A percentile compares a stretch with the other conserved stretches of the same genome.
Conservation (phyloP, 305 asterid species). For the Fraxinus ornus region DNA sequence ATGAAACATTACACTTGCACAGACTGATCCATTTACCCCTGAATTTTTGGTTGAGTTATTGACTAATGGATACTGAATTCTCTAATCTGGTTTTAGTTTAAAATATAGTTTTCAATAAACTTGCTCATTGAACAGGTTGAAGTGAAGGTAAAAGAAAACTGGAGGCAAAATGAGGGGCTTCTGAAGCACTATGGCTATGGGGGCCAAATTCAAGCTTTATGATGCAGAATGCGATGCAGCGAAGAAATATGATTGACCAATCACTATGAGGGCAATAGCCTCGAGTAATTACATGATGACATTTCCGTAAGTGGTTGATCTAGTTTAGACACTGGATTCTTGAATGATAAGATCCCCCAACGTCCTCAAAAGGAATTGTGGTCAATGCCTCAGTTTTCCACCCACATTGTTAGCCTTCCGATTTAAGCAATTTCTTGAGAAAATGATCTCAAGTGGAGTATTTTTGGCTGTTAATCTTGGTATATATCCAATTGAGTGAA, state of each 20-base stretch:
- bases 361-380: not conserved
- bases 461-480: not conserved
- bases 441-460: not conserved
- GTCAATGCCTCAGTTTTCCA: not conserved
- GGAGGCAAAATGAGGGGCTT: slow-evolving; percentile 97
- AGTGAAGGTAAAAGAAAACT: slow-evolving; percentile 89
- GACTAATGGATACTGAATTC: not conserved
- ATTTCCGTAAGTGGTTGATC: not conserved
- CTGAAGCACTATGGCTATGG: slow-evolving; percentile 84
- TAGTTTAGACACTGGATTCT: not conserved
- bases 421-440: not conserved
- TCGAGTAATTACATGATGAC: not conserved
- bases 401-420: not conserved
- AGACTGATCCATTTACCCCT: not conserved
- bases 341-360: not conserved
- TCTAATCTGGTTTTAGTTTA: not conserved
- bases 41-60: not conserved
- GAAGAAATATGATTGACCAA: not conserved
- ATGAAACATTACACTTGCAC: not conserved
- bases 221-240: slow-evolving; percentile 23
- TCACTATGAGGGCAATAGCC: not conserved
- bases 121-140: slow-evolving; percentile 51
- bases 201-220: slow-evolving; percentile 73
- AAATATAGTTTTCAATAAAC: not conserved
- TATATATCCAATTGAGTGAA: not conserved